These are phyloP conservation scores for Scheffersomyces lignicola DNA, from an alignment of 1,139 yeast genomes.

Conservation along the genomic window DNA sequence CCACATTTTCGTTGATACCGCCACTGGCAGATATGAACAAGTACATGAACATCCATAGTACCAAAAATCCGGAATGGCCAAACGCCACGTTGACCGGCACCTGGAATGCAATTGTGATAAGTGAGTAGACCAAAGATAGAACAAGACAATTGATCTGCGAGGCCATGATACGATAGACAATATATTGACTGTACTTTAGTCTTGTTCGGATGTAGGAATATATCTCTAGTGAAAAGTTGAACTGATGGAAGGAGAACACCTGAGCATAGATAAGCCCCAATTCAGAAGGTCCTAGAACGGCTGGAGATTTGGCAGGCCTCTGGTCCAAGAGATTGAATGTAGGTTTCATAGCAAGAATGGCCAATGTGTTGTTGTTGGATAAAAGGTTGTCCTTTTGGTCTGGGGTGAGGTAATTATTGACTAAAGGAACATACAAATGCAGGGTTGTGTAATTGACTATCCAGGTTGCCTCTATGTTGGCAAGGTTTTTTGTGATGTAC, in stretches of 20 bases:
- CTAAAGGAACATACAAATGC: slow-evolving; percentile 22
- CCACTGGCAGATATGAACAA: slow-evolving; percentile 63
- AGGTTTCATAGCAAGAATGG: slow-evolving; percentile 23
- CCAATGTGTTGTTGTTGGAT: slow-evolving; percentile 15
- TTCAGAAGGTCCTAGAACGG: slow-evolving; percentile 33
- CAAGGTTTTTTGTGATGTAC: slow-evolving; percentile 40
- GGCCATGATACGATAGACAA: slow-evolving; percentile 49
- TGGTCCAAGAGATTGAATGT: slow-evolving; percentile 20
- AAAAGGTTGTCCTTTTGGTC: slow-evolving; percentile 16
- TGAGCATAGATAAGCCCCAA: slow-evolving; percentile 35
- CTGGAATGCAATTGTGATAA: slow-evolving; percentile 62
- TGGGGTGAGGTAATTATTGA: slow-evolving; percentile 13
- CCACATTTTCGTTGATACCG: slow-evolving; percentile 61
- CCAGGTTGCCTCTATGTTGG: slow-evolving; percentile 28
- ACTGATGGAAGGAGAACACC: slow-evolving; percentile 36
- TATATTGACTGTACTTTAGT: slow-evolving; percentile 43
- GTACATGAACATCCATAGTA: slow-evolving; percentile 64
- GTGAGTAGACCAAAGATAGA: slow-evolving; percentile 53
- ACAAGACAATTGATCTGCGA: slow-evolving; percentile 51
- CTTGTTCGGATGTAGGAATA: slow-evolving; percentile 22
- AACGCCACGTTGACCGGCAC: slow-evolving; percentile 52
- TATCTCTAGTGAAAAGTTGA: slow-evolving; percentile 25
- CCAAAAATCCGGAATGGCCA: slow-evolving; percentile 62
- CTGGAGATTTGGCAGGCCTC: slow-evolving; percentile 21
- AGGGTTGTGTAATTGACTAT: slow-evolving; percentile 20